Conservation (phyloP, 331 rosid species). For the Dryas integrifolia region DNA sequence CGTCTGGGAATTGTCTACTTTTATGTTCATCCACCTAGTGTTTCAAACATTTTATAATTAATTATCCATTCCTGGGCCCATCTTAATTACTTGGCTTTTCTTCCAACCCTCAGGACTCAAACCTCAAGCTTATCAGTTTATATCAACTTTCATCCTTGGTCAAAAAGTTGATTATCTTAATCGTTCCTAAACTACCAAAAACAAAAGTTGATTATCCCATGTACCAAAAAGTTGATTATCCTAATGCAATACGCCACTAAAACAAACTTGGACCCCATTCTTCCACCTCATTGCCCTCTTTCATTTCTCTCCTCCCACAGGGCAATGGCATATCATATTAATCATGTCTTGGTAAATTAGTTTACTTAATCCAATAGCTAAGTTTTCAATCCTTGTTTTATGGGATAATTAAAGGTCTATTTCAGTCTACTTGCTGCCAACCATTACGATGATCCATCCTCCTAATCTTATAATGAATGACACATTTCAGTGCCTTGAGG, state of each 20-base stretch:
- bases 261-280: conserved; percentile 9
- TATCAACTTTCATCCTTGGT: not conserved
- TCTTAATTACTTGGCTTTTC: not conserved
- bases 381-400: not conserved
- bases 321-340: not conserved
- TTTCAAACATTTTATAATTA: not conserved
- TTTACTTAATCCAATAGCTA: not conserved
- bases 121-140: no score
- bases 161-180: not conserved
- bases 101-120: not conserved
- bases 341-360: not conserved
- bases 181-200: not conserved
- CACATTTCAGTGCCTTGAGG: not conserved
- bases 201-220: not conserved
- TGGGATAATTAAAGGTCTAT: no score
- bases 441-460: not conserved
- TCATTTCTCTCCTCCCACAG: not conserved
- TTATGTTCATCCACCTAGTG: not conserved
- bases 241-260: conserved; percentile 1
- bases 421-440: not conserved
- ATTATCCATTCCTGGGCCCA: not conserved
- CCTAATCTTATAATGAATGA: not conserved
- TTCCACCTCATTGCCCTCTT: conserved; percentile 4
- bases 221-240: not conserved
- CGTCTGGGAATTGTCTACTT: not conserved